Percentiles rank a stretch among this genome's conserved stretches.
These are phyloP conservation scores for Auricularia cornea DNA, from an alignment of 768 basidiomycete genomes.

Conservation along the genomic window DNA sequence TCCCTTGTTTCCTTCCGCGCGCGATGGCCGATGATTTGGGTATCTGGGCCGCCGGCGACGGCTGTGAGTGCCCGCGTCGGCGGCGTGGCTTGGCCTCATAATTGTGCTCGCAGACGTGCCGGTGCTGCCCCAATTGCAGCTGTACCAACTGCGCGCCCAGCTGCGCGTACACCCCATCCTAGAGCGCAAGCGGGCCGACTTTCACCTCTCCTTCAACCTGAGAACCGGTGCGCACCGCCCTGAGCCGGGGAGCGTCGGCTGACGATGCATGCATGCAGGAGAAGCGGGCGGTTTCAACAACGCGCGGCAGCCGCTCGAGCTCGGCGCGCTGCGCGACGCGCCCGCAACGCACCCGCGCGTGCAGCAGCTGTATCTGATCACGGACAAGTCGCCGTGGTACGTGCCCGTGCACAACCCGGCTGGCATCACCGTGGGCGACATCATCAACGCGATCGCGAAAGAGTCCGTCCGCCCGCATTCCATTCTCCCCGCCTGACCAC, in stretches of 20 bases:
- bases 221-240: not conserved
- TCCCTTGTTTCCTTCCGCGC: not conserved
- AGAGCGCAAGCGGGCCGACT: not conserved
- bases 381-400: constrained; percentile 52
- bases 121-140: not conserved
- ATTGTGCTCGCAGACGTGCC: not conserved
- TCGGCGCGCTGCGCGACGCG: not conserved
- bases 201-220: not conserved
- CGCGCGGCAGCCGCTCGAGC: not conserved
- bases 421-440: constrained; percentile 70
- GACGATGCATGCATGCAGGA: not conserved
- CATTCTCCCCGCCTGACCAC: not conserved
- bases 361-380: constrained; percentile 10
- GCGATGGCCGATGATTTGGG: not conserved
- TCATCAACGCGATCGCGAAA: constrained; percentile 63
- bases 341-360: constrained; percentile 7
- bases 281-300: not conserved
- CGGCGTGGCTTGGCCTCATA: no score
- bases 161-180: not conserved
- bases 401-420: constrained; percentile 61
- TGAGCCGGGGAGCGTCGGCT: not conserved
- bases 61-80: not conserved
- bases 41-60: not conserved
- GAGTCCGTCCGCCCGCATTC: constrained; percentile 43
- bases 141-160: not conserved